These are phyloP conservation scores for Cladosporium sphaerospermum DNA, from an alignment of 2,329 filamentous ascomycete genomes.

Conservation along the genomic window DNA sequence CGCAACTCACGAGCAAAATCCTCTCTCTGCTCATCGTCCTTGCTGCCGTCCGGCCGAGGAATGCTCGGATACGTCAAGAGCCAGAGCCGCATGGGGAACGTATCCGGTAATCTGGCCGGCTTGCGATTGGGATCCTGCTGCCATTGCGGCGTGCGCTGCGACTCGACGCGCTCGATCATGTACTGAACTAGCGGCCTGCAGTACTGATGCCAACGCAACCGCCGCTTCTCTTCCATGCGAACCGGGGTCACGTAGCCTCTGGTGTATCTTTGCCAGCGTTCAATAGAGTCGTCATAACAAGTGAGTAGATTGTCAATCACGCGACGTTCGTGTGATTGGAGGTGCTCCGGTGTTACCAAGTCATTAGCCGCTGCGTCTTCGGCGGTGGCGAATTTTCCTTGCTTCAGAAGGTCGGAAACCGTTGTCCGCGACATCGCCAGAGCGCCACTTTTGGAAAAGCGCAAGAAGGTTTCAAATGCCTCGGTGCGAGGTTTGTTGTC, in stretches of 20 bases:
- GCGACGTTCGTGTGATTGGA: slow-evolving; percentile 7
- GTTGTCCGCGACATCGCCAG: too few species aligned
- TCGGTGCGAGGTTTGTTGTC: too few species aligned
- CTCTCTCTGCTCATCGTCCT: background rate
- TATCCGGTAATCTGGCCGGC: slow-evolving; percentile 17
- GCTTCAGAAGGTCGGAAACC: background rate
- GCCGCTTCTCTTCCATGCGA: background rate
- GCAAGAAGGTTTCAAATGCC: too few species aligned
- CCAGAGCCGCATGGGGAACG: slow-evolving; percentile 23
- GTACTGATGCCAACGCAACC: slow-evolving; percentile 10
- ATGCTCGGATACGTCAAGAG: slow-evolving; percentile 23
- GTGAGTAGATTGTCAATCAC: slow-evolving; percentile 11
- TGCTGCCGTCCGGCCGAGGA: background rate
- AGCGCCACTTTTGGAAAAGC: too few species aligned
- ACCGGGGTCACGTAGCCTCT: background rate
- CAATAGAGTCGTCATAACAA: background rate
- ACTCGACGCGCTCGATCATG: slow-evolving; percentile 13
- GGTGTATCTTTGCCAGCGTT: slow-evolving; percentile 7
- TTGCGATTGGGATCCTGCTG: slow-evolving; percentile 11
- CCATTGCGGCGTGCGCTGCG: slow-evolving; percentile 15
- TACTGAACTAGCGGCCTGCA: slow-evolving; percentile 14
- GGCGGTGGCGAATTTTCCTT: slow-evolving; percentile 17
- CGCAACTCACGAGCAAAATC: background rate
- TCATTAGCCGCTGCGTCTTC: slow-evolving; percentile 22
- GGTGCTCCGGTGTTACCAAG: slow-evolving; percentile 8